Conservation (phyloP, 2,329 filamentous ascomycete species). For the Periconia digitata region DNA sequence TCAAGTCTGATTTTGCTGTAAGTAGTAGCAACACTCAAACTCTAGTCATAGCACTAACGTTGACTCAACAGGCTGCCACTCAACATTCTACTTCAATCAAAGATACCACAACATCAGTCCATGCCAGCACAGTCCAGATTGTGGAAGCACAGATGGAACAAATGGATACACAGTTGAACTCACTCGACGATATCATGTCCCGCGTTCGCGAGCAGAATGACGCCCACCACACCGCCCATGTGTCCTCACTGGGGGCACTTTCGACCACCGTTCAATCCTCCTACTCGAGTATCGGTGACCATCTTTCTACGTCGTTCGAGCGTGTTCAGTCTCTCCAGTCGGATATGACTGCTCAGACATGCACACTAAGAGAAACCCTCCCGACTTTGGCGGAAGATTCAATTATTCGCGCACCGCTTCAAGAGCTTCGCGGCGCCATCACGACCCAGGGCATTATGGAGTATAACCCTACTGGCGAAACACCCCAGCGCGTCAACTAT, state of each 20-base stretch:
- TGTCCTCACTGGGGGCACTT: slow-evolving; percentile 65
- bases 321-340: slow-evolving; percentile 69
- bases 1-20: slow-evolving; percentile 85
- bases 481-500: slow-evolving; percentile 80
- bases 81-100: slow-evolving; percentile 83
- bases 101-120: slow-evolving; percentile 79
- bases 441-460: slow-evolving; percentile 67
- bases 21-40: slow-evolving; percentile 35
- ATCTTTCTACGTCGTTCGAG: slow-evolving; percentile 69
- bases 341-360: slow-evolving; percentile 65
- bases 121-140: slow-evolving; percentile 85
- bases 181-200: slow-evolving; percentile 86
- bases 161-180: slow-evolving; percentile 84
- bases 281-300: slow-evolving; percentile 69
- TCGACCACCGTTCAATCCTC: slow-evolving; percentile 71
- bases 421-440: slow-evolving; percentile 70
- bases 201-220: slow-evolving; percentile 80
- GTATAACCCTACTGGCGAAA: slow-evolving; percentile 82
- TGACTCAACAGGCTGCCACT: slow-evolving; percentile 62
- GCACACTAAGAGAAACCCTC: slow-evolving; percentile 61
- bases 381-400: slow-evolving; percentile 58
- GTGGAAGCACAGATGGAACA: slow-evolving; percentile 88
- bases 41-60: slow-evolving; percentile 23
- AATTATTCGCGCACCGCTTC: slow-evolving; percentile 68
- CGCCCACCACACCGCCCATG: slow-evolving; percentile 70